A percentile compares a stretch with the other conserved stretches of the same genome.
Evolutionary conservation across 768 basidiomycete species (phyloP).

Genomic region (Calocybe gangraenosa): DNA sequence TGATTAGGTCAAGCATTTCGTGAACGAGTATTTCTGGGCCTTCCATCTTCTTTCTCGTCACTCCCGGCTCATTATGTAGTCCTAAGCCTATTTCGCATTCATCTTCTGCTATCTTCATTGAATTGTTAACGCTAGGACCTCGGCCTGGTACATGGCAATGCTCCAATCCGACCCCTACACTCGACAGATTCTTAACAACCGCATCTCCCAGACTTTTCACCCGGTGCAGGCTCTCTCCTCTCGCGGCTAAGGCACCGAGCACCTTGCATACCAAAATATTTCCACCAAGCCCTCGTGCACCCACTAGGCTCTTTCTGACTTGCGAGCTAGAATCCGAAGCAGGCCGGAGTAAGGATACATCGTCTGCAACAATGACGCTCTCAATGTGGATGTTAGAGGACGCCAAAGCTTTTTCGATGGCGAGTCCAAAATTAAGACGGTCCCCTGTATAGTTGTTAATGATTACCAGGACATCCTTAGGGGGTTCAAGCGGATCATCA

Average conservation of each 20-base stretch:
- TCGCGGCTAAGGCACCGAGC: conserved; percentile 44
- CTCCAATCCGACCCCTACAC: conserved; percentile 41
- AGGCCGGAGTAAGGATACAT: conserved; percentile 39
- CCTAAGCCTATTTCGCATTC: conserved; percentile 50
- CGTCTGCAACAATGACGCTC: conserved; percentile 51
- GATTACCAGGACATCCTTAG: conserved; percentile 31
- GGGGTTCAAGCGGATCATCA: not conserved
- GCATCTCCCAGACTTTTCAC: conserved; percentile 31
- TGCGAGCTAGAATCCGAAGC: conserved; percentile 10
- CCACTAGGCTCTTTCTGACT: conserved; percentile 30
- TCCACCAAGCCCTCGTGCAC: conserved; percentile 43
- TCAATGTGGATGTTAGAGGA: conserved; percentile 29
- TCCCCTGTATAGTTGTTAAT: conserved; percentile 54
- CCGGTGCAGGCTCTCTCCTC: conserved; percentile 28
- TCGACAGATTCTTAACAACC: conserved; percentile 27
- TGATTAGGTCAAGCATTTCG: conserved; percentile 30
- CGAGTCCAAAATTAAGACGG: conserved; percentile 55
- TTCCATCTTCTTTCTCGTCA: conserved; percentile 31
- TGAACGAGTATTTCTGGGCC: conserved; percentile 23
- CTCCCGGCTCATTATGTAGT: conserved; percentile 53
- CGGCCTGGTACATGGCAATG: conserved; percentile 59
- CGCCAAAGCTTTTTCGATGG: conserved; percentile 45
- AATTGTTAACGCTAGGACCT: conserved; percentile 15
- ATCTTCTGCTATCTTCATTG: conserved; percentile 15
- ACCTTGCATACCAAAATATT: conserved; percentile 55